These are phyloP conservation scores for Moesziomyces sp. DNA, from an alignment of 1,284 basidiomycete genomes.

Conservation along the genomic window DNA sequence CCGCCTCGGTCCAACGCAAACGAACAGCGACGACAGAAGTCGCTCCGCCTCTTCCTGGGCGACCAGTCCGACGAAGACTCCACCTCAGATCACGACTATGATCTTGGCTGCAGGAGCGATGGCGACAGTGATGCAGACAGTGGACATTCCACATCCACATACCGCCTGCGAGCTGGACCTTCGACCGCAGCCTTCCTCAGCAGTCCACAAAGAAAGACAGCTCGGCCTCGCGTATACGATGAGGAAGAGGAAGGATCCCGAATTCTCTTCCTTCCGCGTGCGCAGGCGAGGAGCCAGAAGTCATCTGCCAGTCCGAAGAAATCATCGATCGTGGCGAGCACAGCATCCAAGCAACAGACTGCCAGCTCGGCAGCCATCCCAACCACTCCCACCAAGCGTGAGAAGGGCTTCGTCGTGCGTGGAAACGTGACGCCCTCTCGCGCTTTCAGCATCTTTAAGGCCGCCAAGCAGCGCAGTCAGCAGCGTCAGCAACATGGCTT, in stretches of 20 bases:
- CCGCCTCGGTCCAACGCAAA: slow-evolving; percentile 8
- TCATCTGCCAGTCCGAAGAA: slow-evolving; percentile 14
- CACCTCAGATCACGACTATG: slow-evolving; percentile 13
- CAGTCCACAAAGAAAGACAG: background rate
- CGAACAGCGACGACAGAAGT: slow-evolving; percentile 25
- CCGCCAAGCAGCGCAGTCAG: slow-evolving; percentile 31
- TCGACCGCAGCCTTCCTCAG: background rate
- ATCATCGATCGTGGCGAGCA: slow-evolving; percentile 4
- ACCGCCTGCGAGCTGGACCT: slow-evolving; percentile 18
- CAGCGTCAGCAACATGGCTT: slow-evolving; percentile 35
- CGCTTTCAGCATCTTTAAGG: slow-evolving; percentile 48
- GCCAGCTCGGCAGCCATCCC: slow-evolving; percentile 21
- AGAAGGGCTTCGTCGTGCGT: slow-evolving; percentile 39
- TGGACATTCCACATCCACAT: slow-evolving; percentile 5
- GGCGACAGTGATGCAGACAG: slow-evolving; percentile 14
- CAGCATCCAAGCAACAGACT: slow-evolving; percentile 17
- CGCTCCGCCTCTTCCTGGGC: slow-evolving; percentile 40
- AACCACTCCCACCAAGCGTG: slow-evolving; percentile 31
- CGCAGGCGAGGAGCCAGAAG: slow-evolving; percentile 1
- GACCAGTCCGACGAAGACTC: slow-evolving; percentile 35
- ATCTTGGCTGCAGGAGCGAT: background rate
- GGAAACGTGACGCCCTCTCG: slow-evolving; percentile 58
- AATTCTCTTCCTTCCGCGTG: background rate
- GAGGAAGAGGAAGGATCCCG: slow-evolving; percentile 1
- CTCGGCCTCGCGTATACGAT: slow-evolving; percentile 6